phyloP scores from a whole-genome alignment of 2,329 filamentous ascomycete genomes.

The Gyromitra esculenta region DNA sequence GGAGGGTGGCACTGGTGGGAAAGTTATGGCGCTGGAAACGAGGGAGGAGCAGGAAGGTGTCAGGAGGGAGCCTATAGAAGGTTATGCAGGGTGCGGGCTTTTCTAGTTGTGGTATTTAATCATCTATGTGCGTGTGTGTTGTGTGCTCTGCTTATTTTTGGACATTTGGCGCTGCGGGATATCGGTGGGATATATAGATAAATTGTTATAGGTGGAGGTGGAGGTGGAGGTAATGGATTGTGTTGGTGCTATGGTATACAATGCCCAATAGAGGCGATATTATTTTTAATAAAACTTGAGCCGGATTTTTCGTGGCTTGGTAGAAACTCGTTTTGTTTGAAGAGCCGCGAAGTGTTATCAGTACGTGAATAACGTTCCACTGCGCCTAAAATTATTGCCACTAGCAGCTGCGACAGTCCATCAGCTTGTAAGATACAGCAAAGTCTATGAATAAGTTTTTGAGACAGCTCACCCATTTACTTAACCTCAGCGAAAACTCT shows the following conservation, averaged over 20 bases:
- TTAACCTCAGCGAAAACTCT: no score
- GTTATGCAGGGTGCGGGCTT: conserved; percentile 51
- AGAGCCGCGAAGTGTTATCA: no score
- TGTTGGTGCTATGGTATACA: not conserved
- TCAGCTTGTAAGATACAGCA: no score
- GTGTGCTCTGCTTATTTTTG: not conserved
- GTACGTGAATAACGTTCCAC: no score
- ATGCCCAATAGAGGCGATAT: not conserved
- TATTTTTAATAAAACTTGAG: not conserved
- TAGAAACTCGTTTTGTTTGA: not conserved
- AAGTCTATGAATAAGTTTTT: no score
- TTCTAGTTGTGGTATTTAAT: conserved; percentile 12
- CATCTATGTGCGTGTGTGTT: not conserved
- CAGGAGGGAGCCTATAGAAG: conserved; percentile 51
- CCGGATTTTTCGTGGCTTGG: not conserved
- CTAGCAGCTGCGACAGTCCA: no score
- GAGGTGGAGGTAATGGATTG: not conserved
- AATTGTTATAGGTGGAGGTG: not conserved
- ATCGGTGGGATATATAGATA: conserved; percentile 5
- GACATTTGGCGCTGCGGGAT: not conserved
- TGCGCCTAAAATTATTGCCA: no score
- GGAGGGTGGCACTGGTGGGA: conserved; percentile 71
- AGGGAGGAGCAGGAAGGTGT: conserved; percentile 78
- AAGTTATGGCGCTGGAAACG: conserved; percentile 75
- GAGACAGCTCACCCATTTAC: no score